phyloP scores from a whole-genome alignment of 495 filamentous ascomycete genomes.

The Paragyromitra xinjiangensis region DNA sequence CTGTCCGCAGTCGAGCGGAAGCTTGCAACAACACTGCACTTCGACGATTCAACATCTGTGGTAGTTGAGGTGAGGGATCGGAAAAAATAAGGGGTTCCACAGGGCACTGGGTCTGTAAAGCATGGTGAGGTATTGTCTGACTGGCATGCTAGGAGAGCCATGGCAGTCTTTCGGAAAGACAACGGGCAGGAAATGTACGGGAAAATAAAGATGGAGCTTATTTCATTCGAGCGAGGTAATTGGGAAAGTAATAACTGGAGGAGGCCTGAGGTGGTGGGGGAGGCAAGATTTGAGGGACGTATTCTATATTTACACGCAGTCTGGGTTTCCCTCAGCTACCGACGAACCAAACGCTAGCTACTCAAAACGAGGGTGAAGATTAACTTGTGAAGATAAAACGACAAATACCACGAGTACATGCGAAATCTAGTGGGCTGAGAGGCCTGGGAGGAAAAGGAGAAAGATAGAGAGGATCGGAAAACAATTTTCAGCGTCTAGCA shows the following conservation, averaged over 20 bases:
- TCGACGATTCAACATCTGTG: constrained; percentile 26
- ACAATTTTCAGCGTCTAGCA: background rate
- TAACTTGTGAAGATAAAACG: background rate
- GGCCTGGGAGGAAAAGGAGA: background rate
- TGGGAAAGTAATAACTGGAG: background rate
- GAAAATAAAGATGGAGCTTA: background rate
- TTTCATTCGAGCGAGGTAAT: constrained; percentile 15
- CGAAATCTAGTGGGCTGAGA: constrained; percentile 2
- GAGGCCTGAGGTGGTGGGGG: background rate
- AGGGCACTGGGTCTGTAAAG: constrained; percentile 35
- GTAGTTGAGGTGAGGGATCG: constrained; percentile 12
- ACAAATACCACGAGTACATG: background rate
- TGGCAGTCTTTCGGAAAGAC: constrained; percentile 32
- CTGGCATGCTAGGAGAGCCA: constrained; percentile 25
- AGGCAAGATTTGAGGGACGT: constrained; percentile 5
- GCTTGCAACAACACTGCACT: constrained; percentile 5
- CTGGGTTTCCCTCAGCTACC: constrained; percentile 4
- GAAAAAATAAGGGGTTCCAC: constrained; percentile 24
- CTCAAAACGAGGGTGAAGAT: constrained; percentile 3
- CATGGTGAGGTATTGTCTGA: constrained; percentile 32
- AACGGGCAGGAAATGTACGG: background rate
- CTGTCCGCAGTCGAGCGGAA: constrained; percentile 23
- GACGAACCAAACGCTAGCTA: constrained; percentile 7
- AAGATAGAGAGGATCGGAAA: constrained; percentile 14
- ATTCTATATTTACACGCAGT: constrained; percentile 29